Conservation (phyloP, 495 filamentous ascomycete species). For the Aspergillus sclerotiicarbonarius region DNA sequence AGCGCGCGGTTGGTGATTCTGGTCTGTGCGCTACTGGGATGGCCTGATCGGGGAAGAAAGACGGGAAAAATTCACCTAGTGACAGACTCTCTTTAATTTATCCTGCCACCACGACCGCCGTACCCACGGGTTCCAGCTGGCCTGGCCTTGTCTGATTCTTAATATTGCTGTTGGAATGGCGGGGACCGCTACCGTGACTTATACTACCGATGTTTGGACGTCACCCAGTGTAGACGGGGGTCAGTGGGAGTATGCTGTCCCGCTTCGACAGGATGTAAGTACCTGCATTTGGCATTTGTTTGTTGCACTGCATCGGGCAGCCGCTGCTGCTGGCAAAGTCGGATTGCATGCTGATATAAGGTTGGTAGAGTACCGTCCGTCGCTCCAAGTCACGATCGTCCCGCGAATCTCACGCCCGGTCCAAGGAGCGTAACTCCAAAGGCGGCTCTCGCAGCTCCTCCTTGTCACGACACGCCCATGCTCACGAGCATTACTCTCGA, state of each 20-base stretch:
- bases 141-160: slow-evolving; percentile 33
- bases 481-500: slow-evolving; percentile 32
- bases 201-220: slow-evolving; percentile 41
- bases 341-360: slow-evolving; percentile 4
- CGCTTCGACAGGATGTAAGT: slow-evolving; percentile 41
- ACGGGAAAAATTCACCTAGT: slow-evolving; percentile 7
- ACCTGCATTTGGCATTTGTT: not conserved
- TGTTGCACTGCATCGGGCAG: not conserved
- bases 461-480: slow-evolving; percentile 31
- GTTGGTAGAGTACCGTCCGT: slow-evolving; percentile 25
- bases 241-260: slow-evolving; percentile 48
- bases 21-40: slow-evolving; percentile 28
- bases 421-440: slow-evolving; percentile 37
- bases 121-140: slow-evolving; percentile 39
- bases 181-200: slow-evolving; percentile 41
- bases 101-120: slow-evolving; percentile 16
- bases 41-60: slow-evolving; percentile 29
- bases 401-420: slow-evolving; percentile 34
- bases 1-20: slow-evolving; percentile 13
- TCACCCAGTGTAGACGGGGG: slow-evolving; percentile 34
- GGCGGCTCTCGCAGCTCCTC: slow-evolving; percentile 43
- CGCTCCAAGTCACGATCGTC: slow-evolving; percentile 38
- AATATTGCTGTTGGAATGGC: slow-evolving; percentile 39
- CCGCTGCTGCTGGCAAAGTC: not conserved
- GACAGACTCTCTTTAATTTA: slow-evolving; percentile 9